Percentiles rank a stretch among this genome's conserved stretches.
Evolutionary conservation across 225 moss, liverwort and hornwort species (phyloP).

Genomic region (Antitrichia curtipendula): DNA sequence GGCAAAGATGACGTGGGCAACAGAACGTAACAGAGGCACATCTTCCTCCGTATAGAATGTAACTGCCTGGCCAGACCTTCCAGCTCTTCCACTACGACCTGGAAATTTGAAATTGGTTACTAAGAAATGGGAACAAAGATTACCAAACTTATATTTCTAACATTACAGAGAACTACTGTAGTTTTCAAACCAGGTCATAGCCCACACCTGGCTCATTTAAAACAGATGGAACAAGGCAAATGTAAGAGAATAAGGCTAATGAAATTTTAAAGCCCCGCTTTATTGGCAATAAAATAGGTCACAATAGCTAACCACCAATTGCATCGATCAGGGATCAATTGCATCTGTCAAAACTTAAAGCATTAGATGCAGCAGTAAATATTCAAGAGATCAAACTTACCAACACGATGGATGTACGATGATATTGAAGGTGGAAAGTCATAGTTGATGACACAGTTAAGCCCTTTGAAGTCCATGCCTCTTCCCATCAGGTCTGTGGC

Average conservation of each 20-base stretch:
- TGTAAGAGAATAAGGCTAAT: neutral
- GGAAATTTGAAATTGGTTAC: neutral
- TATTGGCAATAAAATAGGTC: neutral
- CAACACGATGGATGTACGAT: slow-evolving; percentile 89
- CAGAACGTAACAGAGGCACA: slow-evolving; percentile 41
- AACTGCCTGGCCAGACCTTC: slow-evolving; percentile 64
- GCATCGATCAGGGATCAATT: neutral
- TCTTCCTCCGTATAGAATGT: slow-evolving; percentile 81
- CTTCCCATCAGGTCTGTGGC: slow-evolving; percentile 84
- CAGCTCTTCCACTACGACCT: slow-evolving; percentile 84
- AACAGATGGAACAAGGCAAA: neutral
- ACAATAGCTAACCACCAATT: neutral
- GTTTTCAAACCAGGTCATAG: neutral
- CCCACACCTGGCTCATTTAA: neutral
- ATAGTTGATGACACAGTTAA: slow-evolving; percentile 80
- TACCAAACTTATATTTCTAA: neutral
- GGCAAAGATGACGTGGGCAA: slow-evolving; percentile 64
- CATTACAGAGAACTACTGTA: neutral
- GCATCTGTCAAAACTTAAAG: neutral
- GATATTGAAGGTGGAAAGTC: slow-evolving; percentile 71
- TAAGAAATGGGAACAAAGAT: neutral
- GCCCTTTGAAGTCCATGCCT: slow-evolving; percentile 94
- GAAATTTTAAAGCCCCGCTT: neutral
- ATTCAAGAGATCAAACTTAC: neutral
- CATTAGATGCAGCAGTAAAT: neutral